Conservation (phyloP, 1,284 basidiomycete genomes). For the Sporisorium sorghi region DNA sequence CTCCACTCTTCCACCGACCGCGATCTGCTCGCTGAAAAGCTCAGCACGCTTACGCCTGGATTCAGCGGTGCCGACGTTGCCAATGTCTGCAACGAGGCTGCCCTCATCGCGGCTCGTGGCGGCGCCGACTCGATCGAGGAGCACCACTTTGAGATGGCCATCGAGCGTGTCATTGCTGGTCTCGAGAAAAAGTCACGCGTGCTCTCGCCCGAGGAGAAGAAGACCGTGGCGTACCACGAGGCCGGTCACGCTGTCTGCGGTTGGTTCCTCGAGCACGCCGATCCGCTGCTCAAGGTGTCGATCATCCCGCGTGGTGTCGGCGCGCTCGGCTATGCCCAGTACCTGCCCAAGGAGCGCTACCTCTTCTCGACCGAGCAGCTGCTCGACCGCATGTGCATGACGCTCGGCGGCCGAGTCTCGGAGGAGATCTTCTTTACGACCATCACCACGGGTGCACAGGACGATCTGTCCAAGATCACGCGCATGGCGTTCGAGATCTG, state of each 20-base stretch:
- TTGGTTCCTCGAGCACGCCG: conserved; percentile 97
- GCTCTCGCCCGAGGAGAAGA: conserved; percentile 95
- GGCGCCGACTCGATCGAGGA: conserved; percentile 83
- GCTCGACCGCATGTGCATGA: conserved; percentile 97
- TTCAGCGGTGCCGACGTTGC: conserved; percentile 99
- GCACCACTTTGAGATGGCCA: conserved; percentile 93
- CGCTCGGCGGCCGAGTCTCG: conserved; percentile 95
- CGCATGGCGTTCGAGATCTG: conserved; percentile 93
- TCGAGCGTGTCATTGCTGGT: conserved; percentile 97
- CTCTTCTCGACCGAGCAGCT: conserved; percentile 95
- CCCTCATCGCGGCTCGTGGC: conserved; percentile 90
- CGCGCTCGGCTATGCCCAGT: conserved; percentile 95
- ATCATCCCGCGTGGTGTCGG: conserved; percentile 97
- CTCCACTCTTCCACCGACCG: conserved; percentile 52
- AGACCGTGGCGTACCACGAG: conserved; percentile 98
- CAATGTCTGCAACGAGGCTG: conserved; percentile 98
- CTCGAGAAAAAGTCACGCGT: conserved; percentile 95
- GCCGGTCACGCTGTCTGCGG: conserved; percentile 98
- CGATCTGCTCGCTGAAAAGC: conserved; percentile 75
- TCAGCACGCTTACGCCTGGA: conserved; percentile 93
- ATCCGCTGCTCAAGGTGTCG: conserved; percentile 96
- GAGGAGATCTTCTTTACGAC: conserved; percentile 97
- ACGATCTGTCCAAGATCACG: conserved; percentile 97
- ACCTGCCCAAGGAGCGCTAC: conserved; percentile 94
- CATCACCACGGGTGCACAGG: conserved; percentile 98